Conservation (phyloP, 202 grass and related monocot species). For the Digitaria exilis region DNA sequence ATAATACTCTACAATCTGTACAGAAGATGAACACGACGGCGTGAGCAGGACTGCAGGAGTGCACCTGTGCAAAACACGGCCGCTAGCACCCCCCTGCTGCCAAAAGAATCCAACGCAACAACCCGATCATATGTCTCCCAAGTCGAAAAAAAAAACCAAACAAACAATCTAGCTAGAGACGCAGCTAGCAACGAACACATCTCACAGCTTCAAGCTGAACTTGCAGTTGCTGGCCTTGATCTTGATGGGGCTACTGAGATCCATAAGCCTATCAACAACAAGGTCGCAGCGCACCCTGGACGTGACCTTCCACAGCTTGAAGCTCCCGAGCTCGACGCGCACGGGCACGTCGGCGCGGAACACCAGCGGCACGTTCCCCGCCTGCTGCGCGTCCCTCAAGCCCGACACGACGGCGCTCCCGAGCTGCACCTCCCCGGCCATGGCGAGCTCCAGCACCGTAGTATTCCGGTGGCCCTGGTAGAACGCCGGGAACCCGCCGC, state of each 20-base stretch:
- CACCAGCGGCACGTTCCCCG: conserved; percentile 58
- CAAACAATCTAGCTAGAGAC: background rate
- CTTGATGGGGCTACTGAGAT: conserved; percentile 64
- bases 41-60: background rate
- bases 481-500: conserved; percentile 62
- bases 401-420: conserved; percentile 43
- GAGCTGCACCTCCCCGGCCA: conserved; percentile 63
- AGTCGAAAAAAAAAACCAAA: background rate
- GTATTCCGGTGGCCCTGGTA: conserved; percentile 87
- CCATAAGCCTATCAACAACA: conserved; percentile 78
- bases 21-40: conserved; percentile 39
- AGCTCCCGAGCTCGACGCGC: conserved; percentile 53
- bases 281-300: conserved; percentile 72
- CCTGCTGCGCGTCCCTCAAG: conserved; percentile 59
- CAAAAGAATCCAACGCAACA: conserved; percentile 31
- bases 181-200: background rate
- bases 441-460: conserved; percentile 54
- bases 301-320: conserved; percentile 71
- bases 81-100: conserved; percentile 19
- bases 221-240: conserved; percentile 96
- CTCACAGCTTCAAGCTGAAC: conserved; percentile 69
- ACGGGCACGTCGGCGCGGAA: conserved; percentile 83
- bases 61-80: conserved; percentile 9
- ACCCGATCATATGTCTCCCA: background rate
- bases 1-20: conserved; percentile 24